Evolutionary conservation across 108 stramenopile genomes (phyloP), one percentile per base, ranked within the genome.

Genomic region (Cyclostephanos invisitatus): DNA sequence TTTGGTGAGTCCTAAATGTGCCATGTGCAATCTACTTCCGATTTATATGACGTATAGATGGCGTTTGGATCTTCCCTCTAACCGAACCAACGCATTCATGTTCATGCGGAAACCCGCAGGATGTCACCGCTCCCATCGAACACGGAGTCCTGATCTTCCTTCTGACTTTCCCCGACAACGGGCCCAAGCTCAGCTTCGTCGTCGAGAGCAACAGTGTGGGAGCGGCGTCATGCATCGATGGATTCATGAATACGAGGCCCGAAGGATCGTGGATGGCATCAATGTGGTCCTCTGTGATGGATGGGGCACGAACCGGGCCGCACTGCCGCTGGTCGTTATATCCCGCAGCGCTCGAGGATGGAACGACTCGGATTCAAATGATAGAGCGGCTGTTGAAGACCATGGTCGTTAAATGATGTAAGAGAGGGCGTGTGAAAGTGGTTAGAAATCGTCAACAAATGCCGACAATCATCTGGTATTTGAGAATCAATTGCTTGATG

Each of bases 51-150:
- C 18, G 2, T 18, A 5, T 17, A 49, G 2, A 17, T 49, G 48
- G 2, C 48, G 48, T 49, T 49, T 18, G 18, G 15, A 2, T 49
- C 48, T 18, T 2, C 48, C n/a, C 48, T 49, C 5, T 17, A 18
- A 17, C 22, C 22, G 22, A 32, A 2, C 32, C 32, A 32, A 32
- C 32, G 32, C 32, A 32, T 32, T 32, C 32, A 32, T 32, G 4
- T 32, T 32, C 32, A 32, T 32, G 4, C 32, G 32, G 32, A 32
- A 32, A 32, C 2, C 27, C 24, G n/a, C 29, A 59, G 58, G 58
- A 59, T 35, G 67, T 68, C 42, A 68, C 67, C 24, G 67, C 67
- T 12, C 54, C 67, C 18, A n/a, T 68, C 55, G 54, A 68, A 56
- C 56, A 56, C 24, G 67, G 67, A 46, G 67, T 56, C 5, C 54